Evolutionary conservation across 345 rosid species (phyloP), one percentile per base, ranked within the genome.

Genomic region (Salix koriyanagi): DNA sequence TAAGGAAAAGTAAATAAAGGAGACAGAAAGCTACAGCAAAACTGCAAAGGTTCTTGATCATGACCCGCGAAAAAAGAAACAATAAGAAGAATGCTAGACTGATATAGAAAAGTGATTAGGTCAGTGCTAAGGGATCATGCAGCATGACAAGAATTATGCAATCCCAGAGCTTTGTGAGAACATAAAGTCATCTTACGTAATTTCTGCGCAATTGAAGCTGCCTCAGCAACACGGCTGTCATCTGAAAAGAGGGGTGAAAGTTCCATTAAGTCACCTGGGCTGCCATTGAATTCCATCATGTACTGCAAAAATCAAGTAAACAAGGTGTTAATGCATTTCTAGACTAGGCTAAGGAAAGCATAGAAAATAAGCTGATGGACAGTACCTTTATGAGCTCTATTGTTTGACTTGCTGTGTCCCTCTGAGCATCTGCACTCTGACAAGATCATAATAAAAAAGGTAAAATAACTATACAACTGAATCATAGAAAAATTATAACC

Each of bases 351-450:
- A 75, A 67, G 25, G 15, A 71, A 67, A 25, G 26, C 52, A 62
- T 54, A 74, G 46, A 60, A 73, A 77, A 56, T 34, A 78, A 75
- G 75, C 75, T 69, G 65, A 60, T 36, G 67, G 42, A 65, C 21
- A 83, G 54, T 85, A 94, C 99, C 95, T 96, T 96, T 78, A 96
- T 91, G 77, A 94, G 98, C 73, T 96, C 99, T 82, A 96, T 96
- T 19, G 98, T 91, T 83, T 92, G 99, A 83, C 98, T 91, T 76
- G 99, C 98, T 61, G 97, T 96, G 85, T 92, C 99, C 72, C 99
- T 89, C 83, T 96, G 99, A 83, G 99, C 94, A 88, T 96, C 98
- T 80, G 98, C 97, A 91, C 95, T 96, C 99, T 96, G 88, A 79
- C 26, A 78, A 84, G 73, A 44, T 28, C 69, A 72, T 19, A 60